A percentile compares a stretch with the other conserved stretches of the same genome.
These are phyloP conservation scores for Myxozyma lipomycoides DNA, from an alignment of 805 yeast species.

Conservation along the genomic window DNA sequence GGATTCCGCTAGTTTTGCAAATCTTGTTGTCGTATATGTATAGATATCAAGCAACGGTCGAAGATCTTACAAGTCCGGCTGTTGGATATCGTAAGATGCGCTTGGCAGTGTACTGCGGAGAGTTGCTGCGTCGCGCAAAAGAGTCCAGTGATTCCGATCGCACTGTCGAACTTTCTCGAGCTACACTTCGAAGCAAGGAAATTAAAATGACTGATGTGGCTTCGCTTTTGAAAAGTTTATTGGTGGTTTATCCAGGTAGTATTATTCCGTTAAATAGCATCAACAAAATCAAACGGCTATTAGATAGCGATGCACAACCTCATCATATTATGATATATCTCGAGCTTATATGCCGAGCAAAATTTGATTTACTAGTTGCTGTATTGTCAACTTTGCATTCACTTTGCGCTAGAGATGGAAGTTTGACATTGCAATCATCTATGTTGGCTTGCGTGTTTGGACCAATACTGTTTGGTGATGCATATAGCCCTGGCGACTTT, in stretches of 20 bases:
- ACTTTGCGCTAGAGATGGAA: background rate
- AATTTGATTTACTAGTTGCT: background rate
- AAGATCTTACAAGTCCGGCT: background rate
- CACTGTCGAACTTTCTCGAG: background rate
- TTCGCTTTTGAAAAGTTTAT: background rate
- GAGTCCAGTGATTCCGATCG: background rate
- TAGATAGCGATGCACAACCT: background rate
- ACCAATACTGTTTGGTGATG: background rate
- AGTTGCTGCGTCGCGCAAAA: background rate
- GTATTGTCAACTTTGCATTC: background rate
- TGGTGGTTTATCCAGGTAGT: background rate
- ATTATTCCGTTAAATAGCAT: background rate
- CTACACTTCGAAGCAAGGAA: background rate
- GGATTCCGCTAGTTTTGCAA: background rate
- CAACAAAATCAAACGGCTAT: background rate
- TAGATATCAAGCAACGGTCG: background rate
- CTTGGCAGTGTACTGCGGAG: background rate
- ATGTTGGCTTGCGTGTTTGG: background rate
- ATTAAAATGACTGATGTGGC: background rate
- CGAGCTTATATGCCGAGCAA: background rate
- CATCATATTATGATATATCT: background rate
- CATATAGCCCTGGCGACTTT: background rate
- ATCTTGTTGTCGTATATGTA: background rate
- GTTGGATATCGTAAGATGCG: background rate
- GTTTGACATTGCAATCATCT: background rate